Conservation (phyloP, 768 basidiomycete species). For the Trametes meyenii region DNA sequence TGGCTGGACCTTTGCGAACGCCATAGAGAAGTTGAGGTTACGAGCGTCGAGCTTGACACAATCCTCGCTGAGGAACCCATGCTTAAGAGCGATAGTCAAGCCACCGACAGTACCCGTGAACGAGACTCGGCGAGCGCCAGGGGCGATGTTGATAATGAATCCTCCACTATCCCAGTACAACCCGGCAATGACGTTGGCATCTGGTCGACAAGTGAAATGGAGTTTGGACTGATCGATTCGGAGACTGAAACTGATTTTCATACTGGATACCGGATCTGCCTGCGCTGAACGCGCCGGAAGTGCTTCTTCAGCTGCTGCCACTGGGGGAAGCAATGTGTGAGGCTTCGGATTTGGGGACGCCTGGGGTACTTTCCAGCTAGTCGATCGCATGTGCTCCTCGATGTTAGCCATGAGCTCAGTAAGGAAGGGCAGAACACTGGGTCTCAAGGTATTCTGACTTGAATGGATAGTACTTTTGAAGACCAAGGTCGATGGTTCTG, state of each 20-base stretch:
- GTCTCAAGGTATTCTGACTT: conserved; percentile 82
- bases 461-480: conserved; percentile 90
- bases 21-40: conserved; percentile 78
- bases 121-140: conserved; percentile 68
- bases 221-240: conserved; percentile 90
- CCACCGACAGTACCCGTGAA: conserved; percentile 84
- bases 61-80: conserved; percentile 83
- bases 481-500: conserved; percentile 63
- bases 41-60: conserved; percentile 80
- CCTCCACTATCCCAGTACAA: conserved; percentile 95
- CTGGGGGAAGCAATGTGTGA: conserved; percentile 12
- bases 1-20: conserved; percentile 58
- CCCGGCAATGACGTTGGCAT: conserved; percentile 89
- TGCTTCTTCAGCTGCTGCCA: conserved; percentile 13
- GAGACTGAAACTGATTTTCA: conserved; percentile 83
- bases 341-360: conserved; percentile 16
- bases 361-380: conserved; percentile 35
- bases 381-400: conserved; percentile 68
- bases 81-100: conserved; percentile 77
- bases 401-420: conserved; percentile 72
- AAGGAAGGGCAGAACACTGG: conserved; percentile 83
- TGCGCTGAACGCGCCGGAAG: conserved; percentile 18
- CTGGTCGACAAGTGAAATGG: conserved; percentile 85
- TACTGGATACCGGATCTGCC: conserved; percentile 42
- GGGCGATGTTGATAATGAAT: conserved; percentile 77